phyloP scores from a whole-genome alignment of 1,284 basidiomycete genomes.

The Farysia itapuensis region DNA sequence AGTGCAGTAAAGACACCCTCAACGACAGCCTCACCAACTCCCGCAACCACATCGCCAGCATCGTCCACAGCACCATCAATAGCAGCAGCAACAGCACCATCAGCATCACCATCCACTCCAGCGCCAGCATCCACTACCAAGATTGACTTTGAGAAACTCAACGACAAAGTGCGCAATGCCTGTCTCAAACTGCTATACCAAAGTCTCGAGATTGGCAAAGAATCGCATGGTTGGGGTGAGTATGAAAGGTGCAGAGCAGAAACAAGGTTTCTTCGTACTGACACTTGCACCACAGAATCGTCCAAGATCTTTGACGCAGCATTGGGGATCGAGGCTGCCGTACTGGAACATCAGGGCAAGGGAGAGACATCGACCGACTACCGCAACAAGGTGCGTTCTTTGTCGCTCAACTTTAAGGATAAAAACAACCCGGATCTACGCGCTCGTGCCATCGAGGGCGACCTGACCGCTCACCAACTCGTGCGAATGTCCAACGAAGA shows the following conservation, averaged over 20 bases:
- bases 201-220: constrained; percentile 66
- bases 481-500: constrained; percentile 83
- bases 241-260: constrained; percentile 4
- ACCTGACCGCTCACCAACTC: constrained; percentile 71
- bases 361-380: constrained; percentile 63
- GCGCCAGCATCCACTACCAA: constrained; percentile 19
- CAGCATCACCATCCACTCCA: constrained; percentile 4
- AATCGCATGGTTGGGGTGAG: constrained; percentile 13
- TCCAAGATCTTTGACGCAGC: constrained; percentile 61
- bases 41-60: constrained; percentile 10
- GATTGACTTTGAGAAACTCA: constrained; percentile 56
- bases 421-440: constrained; percentile 87
- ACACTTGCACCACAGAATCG: constrained; percentile 55
- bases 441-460: constrained; percentile 79
- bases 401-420: constrained; percentile 91
- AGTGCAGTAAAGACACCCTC: constrained; percentile 3
- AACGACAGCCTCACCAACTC: constrained; percentile 30
- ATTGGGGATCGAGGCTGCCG: constrained; percentile 62
- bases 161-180: constrained; percentile 74
- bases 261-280: not conserved
- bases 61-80: constrained; percentile 8
- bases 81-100: constrained; percentile 16
- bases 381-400: constrained; percentile 80
- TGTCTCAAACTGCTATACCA: constrained; percentile 90
- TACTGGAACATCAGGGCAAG: constrained; percentile 46